Percentiles rank a stretch among this genome's conserved stretches.
Evolutionary conservation across 371 early-diverging fungal genomes (phyloP).

Genomic region (Lichtheimia corymbifera): DNA sequence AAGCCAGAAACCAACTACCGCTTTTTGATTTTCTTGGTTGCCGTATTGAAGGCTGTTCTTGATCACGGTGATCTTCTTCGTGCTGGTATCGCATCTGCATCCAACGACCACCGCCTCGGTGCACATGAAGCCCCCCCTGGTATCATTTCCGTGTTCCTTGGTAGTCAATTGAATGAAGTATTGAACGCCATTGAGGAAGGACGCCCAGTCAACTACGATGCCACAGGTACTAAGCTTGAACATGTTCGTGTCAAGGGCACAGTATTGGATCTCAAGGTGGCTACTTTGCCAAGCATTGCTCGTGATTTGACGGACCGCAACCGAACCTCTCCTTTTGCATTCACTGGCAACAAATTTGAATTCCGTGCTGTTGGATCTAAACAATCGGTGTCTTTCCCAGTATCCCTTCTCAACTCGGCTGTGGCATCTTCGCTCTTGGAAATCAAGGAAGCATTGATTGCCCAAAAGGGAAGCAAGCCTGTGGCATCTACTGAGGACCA

Average conservation of each 20-base stretch:
- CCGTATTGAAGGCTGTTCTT: conserved; percentile 87
- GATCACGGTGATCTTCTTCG: conserved; percentile 75
- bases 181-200: conserved; percentile 87
- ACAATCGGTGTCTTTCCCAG: conserved; percentile 96
- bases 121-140: conserved; percentile 98
- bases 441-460: conserved; percentile 70
- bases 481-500: conserved; percentile 85
- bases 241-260: conserved; percentile 94
- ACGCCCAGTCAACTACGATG: conserved; percentile 82
- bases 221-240: conserved; percentile 77
- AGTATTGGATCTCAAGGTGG: conserved; percentile 91
- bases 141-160: conserved; percentile 95
- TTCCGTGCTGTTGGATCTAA: conserved; percentile 99
- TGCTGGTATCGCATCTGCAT: conserved; percentile 88
- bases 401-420: conserved; percentile 90
- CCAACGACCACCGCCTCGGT: conserved; percentile 97
- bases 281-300: conserved; percentile 86
- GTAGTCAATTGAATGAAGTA: conserved; percentile 93
- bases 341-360: conserved; percentile 99
- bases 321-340: conserved; percentile 98
- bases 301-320: conserved; percentile 98
- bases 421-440: conserved; percentile 84
- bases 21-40: conserved; percentile 92
- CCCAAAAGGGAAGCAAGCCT: conserved; percentile 78
- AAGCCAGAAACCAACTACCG: conserved; percentile 95